Evolutionary conservation across 257 asterid genomes (phyloP), one percentile per base, ranked within the genome.

Genomic region (Handroanthus guayacan): DNA sequence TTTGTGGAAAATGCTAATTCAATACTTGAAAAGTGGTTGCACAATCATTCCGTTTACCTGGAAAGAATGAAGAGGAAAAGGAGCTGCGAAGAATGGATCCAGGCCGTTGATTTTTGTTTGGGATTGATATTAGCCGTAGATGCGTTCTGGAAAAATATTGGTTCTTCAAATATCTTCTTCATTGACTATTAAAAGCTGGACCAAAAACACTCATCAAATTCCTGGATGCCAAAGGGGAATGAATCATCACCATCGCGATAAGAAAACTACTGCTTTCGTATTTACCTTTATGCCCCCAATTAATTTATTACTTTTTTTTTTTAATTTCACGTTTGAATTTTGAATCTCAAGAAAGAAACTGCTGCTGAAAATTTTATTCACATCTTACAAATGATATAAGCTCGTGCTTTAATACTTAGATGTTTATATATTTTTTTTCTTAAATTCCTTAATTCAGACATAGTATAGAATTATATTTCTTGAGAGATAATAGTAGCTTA

Each of bases 21-120:
- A 67, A 43, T 16, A 44, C 36, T 25, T 20, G 71, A 44, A 58
- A 77, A 72, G 84, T 67, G 45, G 82, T 72, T 16, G 72, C 74
- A 69, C 62, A 76, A 79, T 79, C 80, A 79, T 79, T 56, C 47
- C 69, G 62, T 73, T 75, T 67, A 75, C 84, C 75, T 72, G 81
- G 72, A 82, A 82, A 2, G 63, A 80, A 62, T 52, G 61, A 62
- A 69, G 67, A 51, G 20, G 68, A 63, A 67, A 69, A 70, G 36
- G 7, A 67, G 39, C 20, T 54, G 52, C 12, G 54, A 56, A 17
- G 75, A 69, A 38, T 45, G 14, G 64, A 62, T 72, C 73, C 13
- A 7, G 44, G 18, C 86, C 79, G 81, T 71, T 4, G 6, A 64
- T 54, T 75, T 8, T 44, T 9, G 16, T 9, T n/a, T 6, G 9